Evolutionary conservation across 345 rosid species (phyloP), one percentile per base, ranked within the genome.

Genomic region (Citrus medica): DNA sequence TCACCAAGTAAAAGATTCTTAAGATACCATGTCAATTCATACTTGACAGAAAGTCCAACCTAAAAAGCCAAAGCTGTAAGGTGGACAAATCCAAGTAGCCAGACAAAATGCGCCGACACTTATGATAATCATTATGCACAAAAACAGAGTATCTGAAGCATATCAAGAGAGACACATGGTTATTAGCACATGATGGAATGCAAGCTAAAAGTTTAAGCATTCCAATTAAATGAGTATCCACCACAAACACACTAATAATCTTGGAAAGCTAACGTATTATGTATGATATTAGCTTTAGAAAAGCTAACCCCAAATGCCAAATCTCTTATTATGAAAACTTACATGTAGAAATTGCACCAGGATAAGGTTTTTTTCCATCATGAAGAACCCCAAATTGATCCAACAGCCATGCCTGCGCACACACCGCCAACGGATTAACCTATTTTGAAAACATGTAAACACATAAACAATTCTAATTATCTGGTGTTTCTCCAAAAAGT

Each of bases 371-470:
- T 76, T 91, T 93, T 55, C 97, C 98, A 79, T 95, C 97, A 77
- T 93, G 99, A 82, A 95, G 99, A 24, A 95, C 98, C 71, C 99
- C 99, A 76, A 89, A 96, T 76, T 96, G 99, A 89, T 94, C 99
- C 79, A 96, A 85, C 64, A 96, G 87, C 99, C 98, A 96, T 32
- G 93, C 97, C 99, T 95, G 87, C 40, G 21, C 40, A 73, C 28
- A 53, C 58, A 77, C 60, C 73, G 30, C 16, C 42, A 74, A 58
- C 59, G 32, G 38, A 35, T 46, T 67, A 63, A 64, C 58, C 70
- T 35, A 66, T 53, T 53, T 14, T 28, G 8, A 53, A 67, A 76
- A 61, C 55, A 59, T 28, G 68, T 42, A 77, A 63, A 66, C 22
- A 72, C 68, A 70, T 70, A 67, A 16, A 17, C 24, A 64, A 30